phyloP scores from a whole-genome alignment of 495 filamentous ascomycete genomes.

The Margaritispora aquatica region DNA sequence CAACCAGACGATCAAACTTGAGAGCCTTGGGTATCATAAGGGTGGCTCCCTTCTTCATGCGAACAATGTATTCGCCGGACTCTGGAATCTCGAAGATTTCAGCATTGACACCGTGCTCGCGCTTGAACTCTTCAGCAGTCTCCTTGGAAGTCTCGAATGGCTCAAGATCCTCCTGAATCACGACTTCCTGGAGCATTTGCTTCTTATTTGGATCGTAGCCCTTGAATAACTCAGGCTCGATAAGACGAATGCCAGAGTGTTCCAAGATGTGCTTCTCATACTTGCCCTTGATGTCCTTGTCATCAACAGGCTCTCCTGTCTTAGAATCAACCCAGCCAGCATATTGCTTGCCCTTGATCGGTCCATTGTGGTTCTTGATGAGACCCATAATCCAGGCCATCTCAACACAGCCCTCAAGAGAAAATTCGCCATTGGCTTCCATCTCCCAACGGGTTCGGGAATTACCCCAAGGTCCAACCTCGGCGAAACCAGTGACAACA shows the following conservation, averaged over 20 bases:
- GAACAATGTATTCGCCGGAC: slow-evolving; percentile 88
- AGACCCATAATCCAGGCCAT: slow-evolving; percentile 99
- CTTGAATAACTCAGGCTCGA: slow-evolving; percentile 94
- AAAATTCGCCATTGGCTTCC: slow-evolving; percentile 95
- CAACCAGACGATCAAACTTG: slow-evolving; percentile 92
- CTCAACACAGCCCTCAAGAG: slow-evolving; percentile 94
- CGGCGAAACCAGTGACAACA: slow-evolving; percentile 93
- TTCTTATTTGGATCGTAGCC: slow-evolving; percentile 99
- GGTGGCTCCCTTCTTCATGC: slow-evolving; percentile 88
- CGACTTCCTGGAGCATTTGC: slow-evolving; percentile 94
- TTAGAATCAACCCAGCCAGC: slow-evolving; percentile 97
- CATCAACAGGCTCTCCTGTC: slow-evolving; percentile 89
- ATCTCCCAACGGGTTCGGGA: slow-evolving; percentile 98
- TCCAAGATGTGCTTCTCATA: slow-evolving; percentile 96
- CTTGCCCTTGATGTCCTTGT: slow-evolving; percentile 94
- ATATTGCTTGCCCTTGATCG: slow-evolving; percentile 93
- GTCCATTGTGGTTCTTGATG: slow-evolving; percentile 98
- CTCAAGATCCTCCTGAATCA: slow-evolving; percentile 92
- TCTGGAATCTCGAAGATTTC: slow-evolving; percentile 96
- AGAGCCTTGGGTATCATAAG: slow-evolving; percentile 95
- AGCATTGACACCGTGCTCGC: slow-evolving; percentile 93
- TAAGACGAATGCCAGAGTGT: slow-evolving; percentile 94
- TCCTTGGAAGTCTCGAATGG: slow-evolving; percentile 97
- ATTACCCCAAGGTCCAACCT: slow-evolving; percentile 98
- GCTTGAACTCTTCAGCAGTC: slow-evolving; percentile 93